Base-by-base conservation (phyloP, 1,139 yeast genomes). In the Suhomyces atakaporum region DNA sequence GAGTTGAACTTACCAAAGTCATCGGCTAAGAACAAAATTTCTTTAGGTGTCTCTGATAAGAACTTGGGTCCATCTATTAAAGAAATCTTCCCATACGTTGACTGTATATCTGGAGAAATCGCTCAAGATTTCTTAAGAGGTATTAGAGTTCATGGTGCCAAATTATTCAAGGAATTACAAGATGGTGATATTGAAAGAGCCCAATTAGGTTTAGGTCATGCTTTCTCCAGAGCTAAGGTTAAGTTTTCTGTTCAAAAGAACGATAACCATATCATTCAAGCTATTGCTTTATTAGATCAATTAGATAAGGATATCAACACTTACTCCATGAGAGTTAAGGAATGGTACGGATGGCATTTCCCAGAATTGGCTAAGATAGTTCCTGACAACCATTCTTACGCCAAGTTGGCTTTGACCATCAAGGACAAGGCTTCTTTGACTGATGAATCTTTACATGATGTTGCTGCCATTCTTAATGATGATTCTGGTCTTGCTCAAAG, bases 341-440 rank as follows among this genome's bases (percentile, higher is more conserved):
- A 92, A 73, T 92, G 98, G 98, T 92, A 92, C 69, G 97, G 97
- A 51, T 92, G 98, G 98, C 98, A 92, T 67, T 92, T 92, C 81
- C 98, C 98, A 19, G 98, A 92, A 73, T 81, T 92, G 74, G 96
- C 97, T 54, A 89, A 88, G 72, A 79, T 92, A 63, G 92, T 89
- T 46, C 83, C 88, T 52, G 98, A 92, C 72, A 90, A 90, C 74
- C 85, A 86, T 68, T 74, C 78, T 49, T 92, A 79, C 66, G 96
- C 96, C 54, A 82, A 77, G 64, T 77, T 90, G 49, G 88, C 89
- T 45, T 72, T 89, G 49, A 76, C 76, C 68, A 87, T 92, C 61
- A 79, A 82, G 69, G 96, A 92, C 71, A 94, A 94, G 75, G 73
- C 89, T 41, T 77, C 88, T 39, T 74, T 92, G 56, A 75, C 77